Conservation (phyloP, 78 protist species). For the slime mould (Dictyostelium discoideum) region DNA sequence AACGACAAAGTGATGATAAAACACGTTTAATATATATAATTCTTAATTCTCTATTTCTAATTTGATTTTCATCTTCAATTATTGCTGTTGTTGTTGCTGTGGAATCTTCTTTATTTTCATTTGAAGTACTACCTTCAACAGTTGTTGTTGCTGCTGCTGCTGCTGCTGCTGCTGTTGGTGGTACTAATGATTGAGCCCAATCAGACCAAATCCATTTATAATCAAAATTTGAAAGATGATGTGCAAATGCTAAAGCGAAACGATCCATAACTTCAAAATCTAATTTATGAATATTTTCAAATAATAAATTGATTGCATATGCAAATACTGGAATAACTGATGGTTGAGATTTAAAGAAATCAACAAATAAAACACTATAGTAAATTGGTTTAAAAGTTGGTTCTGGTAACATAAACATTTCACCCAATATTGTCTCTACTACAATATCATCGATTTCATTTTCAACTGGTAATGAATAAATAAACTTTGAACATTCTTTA, state of each 20-base stretch:
- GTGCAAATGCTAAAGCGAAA: slow-evolving; percentile 57
- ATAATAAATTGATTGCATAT: slow-evolving; percentile 52
- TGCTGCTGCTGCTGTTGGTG: neutral
- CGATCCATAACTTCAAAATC: slow-evolving; percentile 47
- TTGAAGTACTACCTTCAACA: neutral
- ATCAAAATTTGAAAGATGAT: slow-evolving; percentile 65
- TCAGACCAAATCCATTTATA: slow-evolving; percentile 74
- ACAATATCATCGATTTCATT: slow-evolving; percentile 57
- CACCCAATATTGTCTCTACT: slow-evolving; percentile 52
- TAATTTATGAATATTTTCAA: slow-evolving; percentile 51
- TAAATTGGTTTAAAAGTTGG: slow-evolving; percentile 49
- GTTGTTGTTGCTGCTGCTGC: neutral
- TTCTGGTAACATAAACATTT: slow-evolving; percentile 54
- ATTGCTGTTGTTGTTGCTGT: no score
- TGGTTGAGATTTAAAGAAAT: slow-evolving; percentile 47
- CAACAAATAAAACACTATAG: slow-evolving; percentile 56
- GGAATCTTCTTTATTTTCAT: neutral
- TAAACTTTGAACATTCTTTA: slow-evolving; percentile 47
- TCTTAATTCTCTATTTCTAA: neutral
- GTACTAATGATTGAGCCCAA: slow-evolving; percentile 12
- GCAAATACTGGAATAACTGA: slow-evolving; percentile 67
- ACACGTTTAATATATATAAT: slow-evolving; percentile 34
- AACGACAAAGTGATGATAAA: slow-evolving; percentile 29
- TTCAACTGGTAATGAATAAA: slow-evolving; percentile 54
- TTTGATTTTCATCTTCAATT: neutral